These are phyloP conservation scores for Tardiomyces blankii DNA, from an alignment of 1,139 yeast genomes.

Conservation along the genomic window DNA sequence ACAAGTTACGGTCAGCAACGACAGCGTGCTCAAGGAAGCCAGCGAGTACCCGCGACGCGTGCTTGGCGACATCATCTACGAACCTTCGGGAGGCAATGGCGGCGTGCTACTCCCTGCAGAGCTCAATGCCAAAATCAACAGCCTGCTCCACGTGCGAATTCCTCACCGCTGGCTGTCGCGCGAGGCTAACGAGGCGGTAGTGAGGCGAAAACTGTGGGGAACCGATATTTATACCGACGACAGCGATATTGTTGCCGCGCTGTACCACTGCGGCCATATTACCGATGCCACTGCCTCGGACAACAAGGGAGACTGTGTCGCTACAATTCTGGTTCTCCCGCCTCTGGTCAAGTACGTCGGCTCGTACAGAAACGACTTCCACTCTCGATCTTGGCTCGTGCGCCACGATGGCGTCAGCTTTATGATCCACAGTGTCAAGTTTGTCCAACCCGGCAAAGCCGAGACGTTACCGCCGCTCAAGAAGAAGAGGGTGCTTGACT, in stretches of 20 bases:
- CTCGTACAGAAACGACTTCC: conserved; percentile 51
- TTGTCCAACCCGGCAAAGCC: conserved; percentile 25
- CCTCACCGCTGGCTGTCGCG: conserved; percentile 29
- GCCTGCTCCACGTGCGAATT: conserved; percentile 52
- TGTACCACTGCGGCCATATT: conserved; percentile 66
- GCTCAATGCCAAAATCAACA: conserved; percentile 43
- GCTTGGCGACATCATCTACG: conserved; percentile 53
- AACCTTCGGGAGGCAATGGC: conserved; percentile 28
- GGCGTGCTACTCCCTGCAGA: conserved; percentile 19
- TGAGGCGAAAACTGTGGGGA: conserved; percentile 72
- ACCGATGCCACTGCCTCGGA: background rate
- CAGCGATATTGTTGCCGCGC: conserved; percentile 65
- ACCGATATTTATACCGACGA: conserved; percentile 90
- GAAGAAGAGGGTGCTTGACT: conserved; percentile 19
- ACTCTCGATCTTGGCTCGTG: conserved; percentile 61
- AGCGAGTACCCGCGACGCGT: conserved; percentile 36
- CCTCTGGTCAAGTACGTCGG: conserved; percentile 52
- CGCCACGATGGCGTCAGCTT: conserved; percentile 63
- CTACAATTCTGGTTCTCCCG: conserved; percentile 63
- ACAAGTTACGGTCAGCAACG: conserved; percentile 4
- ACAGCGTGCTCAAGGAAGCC: conserved; percentile 25
- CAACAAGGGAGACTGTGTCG: conserved; percentile 45
- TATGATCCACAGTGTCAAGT: conserved; percentile 41
- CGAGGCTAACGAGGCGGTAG: conserved; percentile 29
- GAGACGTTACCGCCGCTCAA: conserved; percentile 16